Conservation (phyloP, 208 protist species). For the Acanthamoeba culbertsoni region DNA sequence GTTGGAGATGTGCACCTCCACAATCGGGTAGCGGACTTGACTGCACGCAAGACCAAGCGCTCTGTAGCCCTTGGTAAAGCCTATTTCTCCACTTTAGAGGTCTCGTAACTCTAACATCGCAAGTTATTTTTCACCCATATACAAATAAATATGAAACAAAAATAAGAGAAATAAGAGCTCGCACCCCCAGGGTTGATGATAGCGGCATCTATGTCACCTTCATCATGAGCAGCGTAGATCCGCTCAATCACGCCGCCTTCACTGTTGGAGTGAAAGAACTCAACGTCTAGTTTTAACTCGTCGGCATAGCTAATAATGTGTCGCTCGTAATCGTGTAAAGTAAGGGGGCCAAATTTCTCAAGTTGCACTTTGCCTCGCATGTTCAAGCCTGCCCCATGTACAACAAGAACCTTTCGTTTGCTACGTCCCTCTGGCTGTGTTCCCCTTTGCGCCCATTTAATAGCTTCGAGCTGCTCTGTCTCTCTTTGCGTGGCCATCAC, state of each 20-base stretch:
- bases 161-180: background rate
- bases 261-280: constrained; percentile 12
- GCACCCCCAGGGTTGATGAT: constrained; percentile 17
- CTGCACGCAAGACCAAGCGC: background rate
- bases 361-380: constrained; percentile 1
- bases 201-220: background rate
- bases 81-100: background rate
- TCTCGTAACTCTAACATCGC: background rate
- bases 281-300: background rate
- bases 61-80: background rate
- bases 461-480: background rate
- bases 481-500: background rate
- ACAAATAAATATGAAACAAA: background rate
- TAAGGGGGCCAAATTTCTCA: constrained; percentile 7
- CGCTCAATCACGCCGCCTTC: constrained; percentile 1
- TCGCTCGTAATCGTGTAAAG: constrained; percentile 16
- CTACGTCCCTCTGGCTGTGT: background rate
- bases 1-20: constrained; percentile 27
- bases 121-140: background rate
- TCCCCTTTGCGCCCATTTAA: background rate
- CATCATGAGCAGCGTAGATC: constrained; percentile 10
- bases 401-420: constrained; percentile 14
- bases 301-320: background rate
- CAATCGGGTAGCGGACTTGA: background rate
- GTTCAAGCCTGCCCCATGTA: background rate